Evolutionary conservation across 805 yeast species (phyloP).

Genomic region (Candida maltosa): DNA sequence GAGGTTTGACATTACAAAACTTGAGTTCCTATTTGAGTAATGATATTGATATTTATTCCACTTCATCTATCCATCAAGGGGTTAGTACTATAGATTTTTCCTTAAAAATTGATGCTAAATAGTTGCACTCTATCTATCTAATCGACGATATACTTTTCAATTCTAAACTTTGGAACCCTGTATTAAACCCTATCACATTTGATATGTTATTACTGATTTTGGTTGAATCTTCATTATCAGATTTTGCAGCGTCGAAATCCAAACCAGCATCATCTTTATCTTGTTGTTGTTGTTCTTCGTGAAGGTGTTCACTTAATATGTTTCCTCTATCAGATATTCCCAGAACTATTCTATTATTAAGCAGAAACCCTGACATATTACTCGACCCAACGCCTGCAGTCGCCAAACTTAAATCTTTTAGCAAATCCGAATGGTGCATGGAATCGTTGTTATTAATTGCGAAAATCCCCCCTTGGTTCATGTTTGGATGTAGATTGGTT

Average conservation of each 20-base stretch:
- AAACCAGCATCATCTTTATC: conserved; percentile 12
- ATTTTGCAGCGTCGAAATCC: conserved; percentile 9
- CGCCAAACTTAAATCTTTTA: conserved; percentile 21
- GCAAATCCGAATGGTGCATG: conserved; percentile 10
- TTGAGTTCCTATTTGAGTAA: conserved; percentile 63
- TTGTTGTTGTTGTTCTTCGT: not conserved
- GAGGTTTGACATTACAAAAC: conserved; percentile 78
- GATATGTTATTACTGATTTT: conserved; percentile 29
- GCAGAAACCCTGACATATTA: conserved; percentile 26
- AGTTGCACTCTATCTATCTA: conserved; percentile 4
- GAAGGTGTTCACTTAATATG: too few species aligned
- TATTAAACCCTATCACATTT: conserved; percentile 38
- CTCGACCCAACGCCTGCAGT: conserved; percentile 15
- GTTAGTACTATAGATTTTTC: conserved; percentile 78
- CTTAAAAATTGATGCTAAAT: conserved; percentile 50
- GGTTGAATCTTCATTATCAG: conserved; percentile 20
- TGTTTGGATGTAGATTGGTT: not conserved
- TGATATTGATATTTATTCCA: conserved; percentile 85
- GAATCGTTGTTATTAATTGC: not conserved
- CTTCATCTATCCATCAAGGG: conserved; percentile 93
- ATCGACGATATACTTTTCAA: conserved; percentile 37
- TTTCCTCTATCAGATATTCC: conserved; percentile 5
- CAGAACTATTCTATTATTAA: conserved; percentile 15
- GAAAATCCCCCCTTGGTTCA: not conserved
- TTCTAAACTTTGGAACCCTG: conserved; percentile 39